These are phyloP conservation scores for Glycine latifolia DNA, from an alignment of 306 rosid genomes.

Conservation along the genomic window DNA sequence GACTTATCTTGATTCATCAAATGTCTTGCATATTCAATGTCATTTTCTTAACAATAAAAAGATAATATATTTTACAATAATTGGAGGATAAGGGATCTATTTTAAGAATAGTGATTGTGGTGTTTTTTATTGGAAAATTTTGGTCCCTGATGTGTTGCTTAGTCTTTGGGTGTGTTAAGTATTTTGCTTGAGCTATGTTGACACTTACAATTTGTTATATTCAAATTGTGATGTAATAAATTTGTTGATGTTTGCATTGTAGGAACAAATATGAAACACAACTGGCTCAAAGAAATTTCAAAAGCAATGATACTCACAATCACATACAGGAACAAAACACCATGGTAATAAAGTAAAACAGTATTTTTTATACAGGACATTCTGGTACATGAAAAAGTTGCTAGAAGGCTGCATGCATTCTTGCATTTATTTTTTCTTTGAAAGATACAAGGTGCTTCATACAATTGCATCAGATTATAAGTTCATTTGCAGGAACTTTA, in stretches of 20 bases:
- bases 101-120: slow-evolving; percentile 1
- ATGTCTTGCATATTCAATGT: slow-evolving; percentile 22
- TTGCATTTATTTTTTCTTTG: slow-evolving; percentile 35
- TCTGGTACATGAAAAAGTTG: not conserved
- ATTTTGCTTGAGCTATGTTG: slow-evolving; percentile 38
- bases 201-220: slow-evolving; percentile 25
- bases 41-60: not conserved
- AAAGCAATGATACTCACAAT: slow-evolving; percentile 55
- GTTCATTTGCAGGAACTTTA: slow-evolving; percentile 70
- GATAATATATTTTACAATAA: slow-evolving; percentile 6
- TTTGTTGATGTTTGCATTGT: slow-evolving; percentile 38
- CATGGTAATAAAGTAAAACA: slow-evolving; percentile 56
- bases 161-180: slow-evolving; percentile 8
- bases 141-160: not conserved
- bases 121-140: slow-evolving; percentile 17
- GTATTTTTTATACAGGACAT: slow-evolving; percentile 23
- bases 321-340: slow-evolving; percentile 70
- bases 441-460: slow-evolving; percentile 30
- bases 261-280: slow-evolving; percentile 61
- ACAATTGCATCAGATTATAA: slow-evolving; percentile 44
- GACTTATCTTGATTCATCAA: not conserved
- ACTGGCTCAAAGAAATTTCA: slow-evolving; percentile 58
- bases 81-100: slow-evolving; percentile 3
- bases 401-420: not conserved
- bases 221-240: slow-evolving; percentile 29